Evolutionary conservation across 345 rosid species (phyloP), one percentile per base, ranked within the genome.

Genomic region (Lagerstroemia speciosa): DNA sequence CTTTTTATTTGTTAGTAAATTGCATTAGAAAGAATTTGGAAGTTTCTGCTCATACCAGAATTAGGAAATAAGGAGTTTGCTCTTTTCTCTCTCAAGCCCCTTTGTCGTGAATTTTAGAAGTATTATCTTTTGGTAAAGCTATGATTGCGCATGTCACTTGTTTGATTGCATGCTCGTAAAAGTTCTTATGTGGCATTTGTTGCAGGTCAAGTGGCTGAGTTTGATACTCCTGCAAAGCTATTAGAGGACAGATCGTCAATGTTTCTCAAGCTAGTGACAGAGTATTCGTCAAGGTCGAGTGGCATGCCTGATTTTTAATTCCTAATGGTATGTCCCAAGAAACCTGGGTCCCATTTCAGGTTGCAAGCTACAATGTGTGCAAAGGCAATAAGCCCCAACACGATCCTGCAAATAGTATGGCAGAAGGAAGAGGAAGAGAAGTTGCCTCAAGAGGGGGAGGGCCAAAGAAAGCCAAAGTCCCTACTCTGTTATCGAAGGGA

Each of bases 131-230:
- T 41, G 14, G 9, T 41, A 48, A 48, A 48, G 26, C 7, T 2
- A 48, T 22, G 55, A 22, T 48, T 22, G 55, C 6, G 2, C 14
- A 5, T 15, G 17, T 48, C 1, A 24, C 55, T 48, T 48, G 24
- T 19, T 1, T 19, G 19, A 17, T 48, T 48, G 26, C 8, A 48
- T 48, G 62, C 62, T 57, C 33, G 27, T 57, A 57, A 29, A 22
- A 22, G 27, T 52, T 22, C 63, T 34, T 10, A 12, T 58, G 29
- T 33, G 37, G 6, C 14, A 5, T 22, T 69, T 38, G 37, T 78
- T 84, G 77, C 87, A 94, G 99, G 99, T 66, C 86, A 86, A 82
- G 89, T 85, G 55, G 92, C 96, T 57, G 99, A 94, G 80, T 94
- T 88, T 73, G 97, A 94, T 79, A 83, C 92, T 61, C 99, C 99